Base-by-base conservation (phyloP, 805 yeast genomes). In the Saccharomycopsis selenospora region DNA sequence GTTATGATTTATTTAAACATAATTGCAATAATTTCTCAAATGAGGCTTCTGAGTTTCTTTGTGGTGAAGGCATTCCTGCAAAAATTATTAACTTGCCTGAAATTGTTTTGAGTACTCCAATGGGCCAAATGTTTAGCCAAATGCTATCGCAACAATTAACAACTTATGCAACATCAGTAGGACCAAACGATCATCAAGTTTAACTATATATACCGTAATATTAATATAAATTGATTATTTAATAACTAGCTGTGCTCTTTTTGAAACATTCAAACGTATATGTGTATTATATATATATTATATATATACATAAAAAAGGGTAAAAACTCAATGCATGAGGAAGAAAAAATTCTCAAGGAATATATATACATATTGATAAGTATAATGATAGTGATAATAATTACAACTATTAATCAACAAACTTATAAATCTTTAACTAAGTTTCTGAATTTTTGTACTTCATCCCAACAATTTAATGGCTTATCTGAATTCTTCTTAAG, bases 391-490 rank as follows among this genome's bases (percentile, higher is more conserved):
- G n/a, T n/a, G n/a, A n/a, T n/a, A n/a, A n/a, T n/a, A n/a, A n/a
- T n/a, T n/a, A n/a, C n/a, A n/a, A n/a, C n/a, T n/a, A n/a, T n/a
- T n/a, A n/a, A n/a, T n/a, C n/a, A n/a, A n/a, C n/a, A 33, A 14
- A 10, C 45, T 55, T 66, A 75, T 53, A 75, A 66, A 53, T 70
- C 67, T 55, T 69, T 69, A 14, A 80, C 84, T 53, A 78, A 63
- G 54, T 71, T 72, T 61, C 79, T 84, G 65, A 87, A 86, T 48
- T 71, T 66, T 59, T 82, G 78, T 17, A 85, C 85, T 60, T 84
- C 85, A 36, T 83, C 86, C 82, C 89, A 84, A 63, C 96, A 87
- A 63, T 84, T 80, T 62, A 87, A 73, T 20, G 85, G 80, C 61
- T 72, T 79, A 20, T 79, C 83, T 53, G 72, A 66, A 62, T 81